These are phyloP conservation scores for Leucoagaricus sp. DNA, from an alignment of 1,284 basidiomycete species.

Conservation along the genomic window DNA sequence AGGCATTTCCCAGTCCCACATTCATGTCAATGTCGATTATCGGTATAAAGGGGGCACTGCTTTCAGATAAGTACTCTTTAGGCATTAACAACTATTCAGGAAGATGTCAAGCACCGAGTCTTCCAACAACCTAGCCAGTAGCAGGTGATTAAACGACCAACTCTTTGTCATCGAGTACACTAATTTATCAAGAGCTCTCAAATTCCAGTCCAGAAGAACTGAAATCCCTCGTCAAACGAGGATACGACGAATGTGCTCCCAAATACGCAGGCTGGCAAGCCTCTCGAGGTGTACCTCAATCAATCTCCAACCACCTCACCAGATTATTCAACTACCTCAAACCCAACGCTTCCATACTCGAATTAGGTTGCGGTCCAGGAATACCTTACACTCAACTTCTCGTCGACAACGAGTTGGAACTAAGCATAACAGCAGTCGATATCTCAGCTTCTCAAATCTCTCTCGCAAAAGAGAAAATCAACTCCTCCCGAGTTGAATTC, in stretches of 20 bases:
- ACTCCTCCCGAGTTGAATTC: conserved; percentile 20
- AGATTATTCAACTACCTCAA: conserved; percentile 22
- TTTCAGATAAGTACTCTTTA: too few relatives aligned
- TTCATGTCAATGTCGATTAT: too few relatives aligned
- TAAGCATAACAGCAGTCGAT: conserved; percentile 27
- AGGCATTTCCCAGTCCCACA: too few relatives aligned
- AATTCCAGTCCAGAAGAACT: neutral
- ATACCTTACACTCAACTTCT: conserved; percentile 24
- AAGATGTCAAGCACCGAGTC: too few relatives aligned
- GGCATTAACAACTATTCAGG: too few relatives aligned
- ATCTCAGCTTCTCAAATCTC: conserved; percentile 26
- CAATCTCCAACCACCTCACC: conserved; percentile 15
- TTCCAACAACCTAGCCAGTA: too few relatives aligned
- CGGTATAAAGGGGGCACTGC: too few relatives aligned
- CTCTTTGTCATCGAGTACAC: too few relatives aligned
- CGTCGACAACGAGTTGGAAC: conserved; percentile 15
- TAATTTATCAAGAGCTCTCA: too few relatives aligned
- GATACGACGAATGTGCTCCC: conserved; percentile 4
- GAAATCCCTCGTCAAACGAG: conserved; percentile 1
- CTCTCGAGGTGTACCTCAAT: conserved; percentile 1
- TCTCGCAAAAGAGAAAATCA: conserved; percentile 22
- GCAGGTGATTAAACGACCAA: too few relatives aligned
- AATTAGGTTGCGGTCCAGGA: conserved; percentile 28
- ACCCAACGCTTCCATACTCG: conserved; percentile 21
- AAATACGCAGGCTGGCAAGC: conserved; percentile 4